Conservation (phyloP, 345 rosid genomes). For the Populus nigra region DNA sequence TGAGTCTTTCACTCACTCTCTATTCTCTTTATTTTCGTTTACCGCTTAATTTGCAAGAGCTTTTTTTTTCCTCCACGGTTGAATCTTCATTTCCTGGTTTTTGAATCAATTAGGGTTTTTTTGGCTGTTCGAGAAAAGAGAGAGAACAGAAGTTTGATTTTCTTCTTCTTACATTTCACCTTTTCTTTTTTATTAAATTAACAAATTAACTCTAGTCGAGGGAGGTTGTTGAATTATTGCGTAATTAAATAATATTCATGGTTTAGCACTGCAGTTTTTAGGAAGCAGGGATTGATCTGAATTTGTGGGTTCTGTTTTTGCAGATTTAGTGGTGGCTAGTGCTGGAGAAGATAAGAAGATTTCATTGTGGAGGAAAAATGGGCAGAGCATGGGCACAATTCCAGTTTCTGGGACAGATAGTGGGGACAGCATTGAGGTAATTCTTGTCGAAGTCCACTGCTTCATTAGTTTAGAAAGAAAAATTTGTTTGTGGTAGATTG, state of each 20-base stretch:
- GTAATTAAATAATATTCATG: not conserved
- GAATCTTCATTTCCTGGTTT: not conserved
- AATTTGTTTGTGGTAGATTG: not conserved
- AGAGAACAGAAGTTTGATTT: not conserved
- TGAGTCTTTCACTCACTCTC: conserved; percentile 30
- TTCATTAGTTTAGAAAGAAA: not conserved
- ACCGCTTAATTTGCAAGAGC: not conserved
- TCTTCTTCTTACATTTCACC: not conserved
- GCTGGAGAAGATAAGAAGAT: conserved; percentile 96
- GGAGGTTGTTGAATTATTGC: not conserved
- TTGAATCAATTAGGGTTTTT: conserved; percentile 7
- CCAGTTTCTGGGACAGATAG: conserved; percentile 70
- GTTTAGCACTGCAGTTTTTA: not conserved
- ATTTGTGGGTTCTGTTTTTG: conserved; percentile 1
- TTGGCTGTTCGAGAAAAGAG: conserved; percentile 8
- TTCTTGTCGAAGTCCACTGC: not conserved
- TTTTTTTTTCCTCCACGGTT: not conserved
- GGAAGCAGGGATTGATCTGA: not conserved
- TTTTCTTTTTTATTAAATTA: not conserved
- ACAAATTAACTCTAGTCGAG: not conserved
- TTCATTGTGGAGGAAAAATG: conserved; percentile 79
- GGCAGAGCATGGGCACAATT: conserved; percentile 74
- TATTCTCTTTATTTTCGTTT: not conserved
- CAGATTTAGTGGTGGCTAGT: conserved; percentile 98
- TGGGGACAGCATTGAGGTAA: conserved; percentile 72